phyloP scores from a whole-genome alignment of 495 filamentous ascomycete genomes.

The Aspergillus egyptiacus region DNA sequence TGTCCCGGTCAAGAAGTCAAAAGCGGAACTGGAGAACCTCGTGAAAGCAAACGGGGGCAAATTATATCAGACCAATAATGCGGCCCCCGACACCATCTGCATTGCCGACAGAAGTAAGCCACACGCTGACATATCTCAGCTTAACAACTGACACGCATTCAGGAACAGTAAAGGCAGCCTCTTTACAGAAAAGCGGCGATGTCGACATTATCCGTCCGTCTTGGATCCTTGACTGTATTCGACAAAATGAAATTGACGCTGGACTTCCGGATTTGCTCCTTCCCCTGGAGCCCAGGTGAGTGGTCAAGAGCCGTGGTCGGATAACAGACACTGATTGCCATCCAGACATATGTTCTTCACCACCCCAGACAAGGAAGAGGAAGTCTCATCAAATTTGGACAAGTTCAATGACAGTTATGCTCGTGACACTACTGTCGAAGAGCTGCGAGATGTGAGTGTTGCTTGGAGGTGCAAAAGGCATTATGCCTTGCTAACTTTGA shows the following conservation, averaged over 20 bases:
- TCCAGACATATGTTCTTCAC: conserved; percentile 54
- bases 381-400: conserved; percentile 55
- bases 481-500: not conserved
- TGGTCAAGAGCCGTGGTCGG: not conserved
- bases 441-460: conserved; percentile 50
- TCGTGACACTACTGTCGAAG: conserved; percentile 58
- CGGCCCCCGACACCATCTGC: conserved; percentile 55
- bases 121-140: not conserved
- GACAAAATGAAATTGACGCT: conserved; percentile 57
- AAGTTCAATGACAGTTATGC: conserved; percentile 78
- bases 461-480: not conserved
- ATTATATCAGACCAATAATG: conserved; percentile 66
- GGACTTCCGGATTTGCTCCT: conserved; percentile 52
- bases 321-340: conserved; percentile 1
- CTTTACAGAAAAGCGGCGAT: conserved; percentile 62
- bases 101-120: conserved; percentile 68
- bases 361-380: conserved; percentile 37
- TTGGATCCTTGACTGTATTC: conserved; percentile 82
- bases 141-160: conserved; percentile 11
- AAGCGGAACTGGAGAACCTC: conserved; percentile 75
- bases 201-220: conserved; percentile 67
- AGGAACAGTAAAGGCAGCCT: conserved; percentile 79
- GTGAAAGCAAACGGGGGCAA: conserved; percentile 85
- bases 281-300: conserved; percentile 60
- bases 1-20: conserved; percentile 59